Evolutionary conservation across 2,329 filamentous ascomycete species (phyloP), one percentile per base, ranked within the genome.

Genomic region (Chaetomium sp.): DNA sequence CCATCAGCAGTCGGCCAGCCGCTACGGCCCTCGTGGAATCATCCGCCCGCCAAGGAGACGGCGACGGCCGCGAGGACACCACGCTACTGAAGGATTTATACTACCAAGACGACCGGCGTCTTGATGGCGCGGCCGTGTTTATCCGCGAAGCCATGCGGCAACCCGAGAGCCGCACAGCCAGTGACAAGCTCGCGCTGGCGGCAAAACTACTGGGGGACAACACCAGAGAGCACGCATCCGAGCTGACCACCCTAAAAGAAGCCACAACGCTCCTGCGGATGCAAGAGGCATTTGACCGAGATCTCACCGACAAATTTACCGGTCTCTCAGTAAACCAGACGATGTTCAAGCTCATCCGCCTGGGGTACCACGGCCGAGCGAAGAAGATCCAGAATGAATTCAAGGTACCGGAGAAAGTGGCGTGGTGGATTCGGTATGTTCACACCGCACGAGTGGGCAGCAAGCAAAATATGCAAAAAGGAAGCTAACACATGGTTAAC

Each of bases 71-170:
- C 27, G 65, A 67, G 27, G 87, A 95, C 65, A 91, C 95, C 64
- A 79, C 82, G 0, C 72, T 99, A 27, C 81, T 99, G 33, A 99
- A 97, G 67, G 94, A 97, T 67, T 77, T 99, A 3, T 99, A 94
- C 74, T 99, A 99, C 69, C 94, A 97, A 72, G 94, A 97, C 65
- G 94, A 99, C 69, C 84, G 92, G 5, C 84, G 91, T 3, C 76
- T 91, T 5, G 94, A 97, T 61, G 91, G 94, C 3, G 88, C 92
- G 0, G 88, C 90, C 56, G 84, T 99, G 1, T 88, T 97, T 57
- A 76, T 99, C 11, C 83, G 84, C 19, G 92, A 99, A 71, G 89
- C 91, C 0, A 76, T 99, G 6, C 74, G 79, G 4, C 88, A 94
- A 66, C 79, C 84, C 0, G 84, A 88, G 59, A 76, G 84, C 33